Percentiles rank a stretch among this genome's conserved stretches.
Evolutionary conservation across 2,329 filamentous ascomycete genomes (phyloP).

Genomic region (Clonostachys solani): DNA sequence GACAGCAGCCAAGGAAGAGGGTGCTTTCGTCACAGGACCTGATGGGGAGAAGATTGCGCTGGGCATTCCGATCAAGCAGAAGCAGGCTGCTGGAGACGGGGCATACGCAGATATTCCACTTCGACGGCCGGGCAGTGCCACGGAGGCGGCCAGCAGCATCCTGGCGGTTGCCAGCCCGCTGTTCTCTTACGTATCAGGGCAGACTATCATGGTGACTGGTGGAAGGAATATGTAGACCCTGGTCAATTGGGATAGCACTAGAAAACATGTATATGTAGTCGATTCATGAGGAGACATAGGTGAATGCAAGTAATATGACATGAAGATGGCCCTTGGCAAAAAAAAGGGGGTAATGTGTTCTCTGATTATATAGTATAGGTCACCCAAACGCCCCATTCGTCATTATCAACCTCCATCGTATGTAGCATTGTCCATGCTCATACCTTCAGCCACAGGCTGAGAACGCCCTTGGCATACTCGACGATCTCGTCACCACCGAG

Average conservation of each 20-base stretch:
- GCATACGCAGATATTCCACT: constrained; percentile 71
- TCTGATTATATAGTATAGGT: constrained; percentile 19
- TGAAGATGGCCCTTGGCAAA: not conserved
- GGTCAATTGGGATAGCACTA: not conserved
- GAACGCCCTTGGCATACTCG: constrained; percentile 86
- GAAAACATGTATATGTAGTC: not conserved
- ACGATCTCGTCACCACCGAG: constrained; percentile 93
- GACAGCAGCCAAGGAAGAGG: constrained; percentile 80
- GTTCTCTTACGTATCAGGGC: constrained; percentile 80
- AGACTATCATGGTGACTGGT: constrained; percentile 84
- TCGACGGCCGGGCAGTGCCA: constrained; percentile 69
- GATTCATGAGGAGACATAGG: not conserved
- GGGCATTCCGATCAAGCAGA: constrained; percentile 65
- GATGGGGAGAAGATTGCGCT: constrained; percentile 72
- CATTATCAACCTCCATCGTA: constrained; percentile 5
- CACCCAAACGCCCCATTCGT: constrained; percentile 19
- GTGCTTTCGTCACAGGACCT: constrained; percentile 72
- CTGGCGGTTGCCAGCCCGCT: constrained; percentile 77
- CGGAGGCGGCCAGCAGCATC: constrained; percentile 75
- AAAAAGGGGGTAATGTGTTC: not conserved
- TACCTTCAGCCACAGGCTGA: constrained; percentile 75
- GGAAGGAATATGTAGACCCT: constrained; percentile 55
- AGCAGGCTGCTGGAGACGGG: constrained; percentile 30
- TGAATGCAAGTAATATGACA: no score
- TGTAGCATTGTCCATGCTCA: constrained; percentile 22